Evolutionary conservation across 805 yeast genomes (phyloP), one percentile per base, ranked within the genome.

Genomic region (Starmera dryadoides): DNA sequence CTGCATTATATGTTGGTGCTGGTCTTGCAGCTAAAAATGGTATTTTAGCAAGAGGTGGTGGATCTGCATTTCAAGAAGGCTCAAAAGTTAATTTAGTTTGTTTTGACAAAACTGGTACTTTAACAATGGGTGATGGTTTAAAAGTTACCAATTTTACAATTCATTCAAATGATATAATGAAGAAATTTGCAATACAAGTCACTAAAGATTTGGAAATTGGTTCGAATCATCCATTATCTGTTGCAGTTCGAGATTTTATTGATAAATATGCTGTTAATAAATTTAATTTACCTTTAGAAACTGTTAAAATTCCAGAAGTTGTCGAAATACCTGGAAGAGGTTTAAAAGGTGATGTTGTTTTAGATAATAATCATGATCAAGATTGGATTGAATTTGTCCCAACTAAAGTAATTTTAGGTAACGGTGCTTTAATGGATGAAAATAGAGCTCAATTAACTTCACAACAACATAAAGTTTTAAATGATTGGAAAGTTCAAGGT

Each of bases 1-100:
- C 91, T 2, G 91, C 93, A 0, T 56, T 84, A 31, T 82, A 80
- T 63, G 87, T 84, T 11, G 93, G 93, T 3, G 68, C 86, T 15
- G 87, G 91, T 0, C 56, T 84, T 37, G 87, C 89, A 29, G 93
- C 93, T 12, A 80, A 78, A 51, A 62, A 77, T 53, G 93, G 91
- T 17, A 77, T 84, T 37, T 64, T 84, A 30, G 87, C 84, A 1
- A 73, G 81, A 46, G 91, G 91, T 15, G 93, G 93, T 6, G 93
- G 93, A 26, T 79, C 77, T 35, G 87, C 91, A 2, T 82, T 84
- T 53, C 88, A 84, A 59, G 86, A 84, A 51, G 89, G 82, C 2
- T 74, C 87, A 1, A 64, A 63, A 19, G 66, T 81, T 22, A 73
- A 76, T 39, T 71, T 78, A 29, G 73, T 82, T 8, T 82, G 88